A percentile compares a stretch with the other conserved stretches of the same genome.
Conservation (phyloP, 305 asterid genomes). For the Fraxinus platypoda region DNA sequence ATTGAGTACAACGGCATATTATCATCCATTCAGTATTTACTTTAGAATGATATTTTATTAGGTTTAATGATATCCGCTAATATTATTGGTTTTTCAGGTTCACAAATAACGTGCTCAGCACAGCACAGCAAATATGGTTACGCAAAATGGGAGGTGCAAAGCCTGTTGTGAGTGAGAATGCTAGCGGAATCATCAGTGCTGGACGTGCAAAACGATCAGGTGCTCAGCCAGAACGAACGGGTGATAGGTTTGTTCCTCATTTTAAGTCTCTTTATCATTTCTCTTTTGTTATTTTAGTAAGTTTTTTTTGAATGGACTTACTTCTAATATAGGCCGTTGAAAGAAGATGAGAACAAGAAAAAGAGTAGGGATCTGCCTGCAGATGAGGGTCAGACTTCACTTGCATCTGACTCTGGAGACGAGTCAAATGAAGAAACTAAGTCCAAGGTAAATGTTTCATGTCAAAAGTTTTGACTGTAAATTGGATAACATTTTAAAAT, state of each 20-base stretch:
- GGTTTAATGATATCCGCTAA: not conserved
- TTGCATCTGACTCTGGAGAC: conserved; percentile 50
- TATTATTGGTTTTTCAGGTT: conserved; percentile 55
- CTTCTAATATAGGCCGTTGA: conserved; percentile 59
- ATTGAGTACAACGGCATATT: not conserved
- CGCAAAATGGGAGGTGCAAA: conserved; percentile 96
- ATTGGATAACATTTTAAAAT: not conserved
- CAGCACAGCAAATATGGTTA: conserved; percentile 96
- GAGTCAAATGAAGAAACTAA: conserved; percentile 55
- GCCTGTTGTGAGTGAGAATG: conserved; percentile 80
- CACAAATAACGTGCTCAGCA: conserved; percentile 91
- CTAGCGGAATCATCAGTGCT: conserved; percentile 93
- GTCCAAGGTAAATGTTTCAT: conserved; percentile 52
- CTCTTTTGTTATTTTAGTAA: conserved; percentile 19
- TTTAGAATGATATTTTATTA: not conserved
- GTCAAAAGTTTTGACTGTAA: not conserved
- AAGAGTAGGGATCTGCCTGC: conserved; percentile 52
- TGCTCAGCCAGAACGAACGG: conserved; percentile 54
- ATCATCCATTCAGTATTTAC: not conserved
- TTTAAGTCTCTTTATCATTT: conserved; percentile 11
- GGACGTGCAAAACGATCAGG: conserved; percentile 91
- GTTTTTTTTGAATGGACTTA: conserved; percentile 18
- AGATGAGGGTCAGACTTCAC: conserved; percentile 47
- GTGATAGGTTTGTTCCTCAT: conserved; percentile 67
- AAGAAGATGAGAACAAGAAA: conserved; percentile 73